Base-by-base conservation (phyloP, 768 basidiomycete genomes). In the Crucibulum laeve region DNA sequence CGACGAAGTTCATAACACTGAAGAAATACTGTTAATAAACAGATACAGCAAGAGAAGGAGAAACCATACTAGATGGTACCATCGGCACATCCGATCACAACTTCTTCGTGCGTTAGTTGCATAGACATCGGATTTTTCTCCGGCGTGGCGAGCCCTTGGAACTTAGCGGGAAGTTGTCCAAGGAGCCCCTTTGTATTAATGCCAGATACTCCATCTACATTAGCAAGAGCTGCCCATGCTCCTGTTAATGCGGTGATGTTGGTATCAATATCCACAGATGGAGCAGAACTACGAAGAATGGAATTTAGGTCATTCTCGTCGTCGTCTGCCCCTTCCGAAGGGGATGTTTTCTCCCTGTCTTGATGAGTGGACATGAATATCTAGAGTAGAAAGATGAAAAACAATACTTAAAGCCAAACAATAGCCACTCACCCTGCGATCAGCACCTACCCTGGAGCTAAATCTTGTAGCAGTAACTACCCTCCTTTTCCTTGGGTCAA, bases 81-180 rank as follows among this genome's bases (percentile, higher is more conserved):
- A 61, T 92, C 90, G 21, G 88, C 88, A 69, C 90, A 92, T 0
- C 90, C 90, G 22, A 93, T 87, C 14, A 92, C 90, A 1, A 93
- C 85, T 57, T 92, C 89, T 56, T 93, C 91, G 52, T 91, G 87
- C 52, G 86, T 91, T 53, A 94, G 61, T 50, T 90, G 89, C 83
- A 95, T 87, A 48, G 87, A 87, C 91, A 92, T 92, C 5, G 91
- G 92, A 53, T 94, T 92, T 76, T 92, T 90, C 63, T 87, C 91
- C 1, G 92, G 90, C 18, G 80, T 87, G 23, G 89, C 86, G 33
- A 95, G 71, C 2, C 90, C 90, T 15, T 70, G 58, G 53, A 91
- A 92, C 57, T 85, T 88, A 25, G 55, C 54, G 1, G 88, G 89
- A 10, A 88, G 57, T 14, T 65, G 51, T 0, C 88, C 82, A 32